Conservation (phyloP, 164 flowering plant genomes). For the Akebia trifoliata region DNA sequence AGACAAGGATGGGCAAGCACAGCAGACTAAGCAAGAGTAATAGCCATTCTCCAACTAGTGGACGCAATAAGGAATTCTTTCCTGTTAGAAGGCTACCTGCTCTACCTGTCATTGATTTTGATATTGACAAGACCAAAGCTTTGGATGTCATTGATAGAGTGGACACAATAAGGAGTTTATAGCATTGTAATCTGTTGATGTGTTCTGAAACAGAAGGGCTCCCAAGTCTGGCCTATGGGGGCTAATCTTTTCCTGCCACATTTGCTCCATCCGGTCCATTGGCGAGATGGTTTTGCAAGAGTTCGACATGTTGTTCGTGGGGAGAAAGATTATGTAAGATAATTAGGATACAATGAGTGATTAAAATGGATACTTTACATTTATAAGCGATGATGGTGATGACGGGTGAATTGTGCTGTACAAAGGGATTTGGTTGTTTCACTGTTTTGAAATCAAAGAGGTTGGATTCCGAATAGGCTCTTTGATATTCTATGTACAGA, state of each 20-base stretch:
- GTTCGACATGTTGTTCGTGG: background rate
- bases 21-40: slow-evolving; percentile 62
- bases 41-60: slow-evolving; percentile 67
- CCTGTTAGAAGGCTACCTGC: slow-evolving; percentile 45
- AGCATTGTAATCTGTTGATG: no score
- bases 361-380: slow-evolving; percentile 1
- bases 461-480: background rate
- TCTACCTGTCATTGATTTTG: slow-evolving; percentile 68
- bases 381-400: background rate
- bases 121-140: slow-evolving; percentile 73
- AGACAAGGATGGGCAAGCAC: slow-evolving; percentile 29
- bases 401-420: slow-evolving; percentile 8
- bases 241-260: no score
- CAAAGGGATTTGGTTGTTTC: slow-evolving; percentile 8
- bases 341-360: slow-evolving; percentile 2
- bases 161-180: slow-evolving; percentile 44
- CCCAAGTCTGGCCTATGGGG: no score
- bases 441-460: background rate
- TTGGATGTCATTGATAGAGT: slow-evolving; percentile 92
- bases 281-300: background rate
- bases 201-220: no score
- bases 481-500: slow-evolving; percentile 9
- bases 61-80: slow-evolving; percentile 37
- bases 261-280: background rate
- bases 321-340: slow-evolving; percentile 5